phyloP scores from a whole-genome alignment of 805 yeast genomes.

The Saccharomycopsis fermentans region DNA sequence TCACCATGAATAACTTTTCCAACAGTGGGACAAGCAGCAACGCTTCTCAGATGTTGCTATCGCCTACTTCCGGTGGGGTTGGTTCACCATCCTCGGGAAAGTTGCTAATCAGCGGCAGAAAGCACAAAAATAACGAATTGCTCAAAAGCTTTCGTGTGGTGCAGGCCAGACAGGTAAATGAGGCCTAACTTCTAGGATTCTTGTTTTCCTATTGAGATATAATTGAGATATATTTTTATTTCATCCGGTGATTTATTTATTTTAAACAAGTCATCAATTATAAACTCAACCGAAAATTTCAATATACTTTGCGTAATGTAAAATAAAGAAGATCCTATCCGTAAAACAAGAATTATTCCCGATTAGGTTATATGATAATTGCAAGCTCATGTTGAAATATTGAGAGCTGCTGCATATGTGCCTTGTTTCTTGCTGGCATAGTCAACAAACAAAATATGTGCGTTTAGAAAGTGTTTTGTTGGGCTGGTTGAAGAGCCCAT shows the following conservation, averaged over 20 bases:
- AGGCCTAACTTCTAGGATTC: not conserved
- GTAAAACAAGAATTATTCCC: too few species aligned
- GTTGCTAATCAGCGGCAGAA: conserved; percentile 4
- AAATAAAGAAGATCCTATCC: too few species aligned
- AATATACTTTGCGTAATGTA: too few species aligned
- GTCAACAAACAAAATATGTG: not conserved
- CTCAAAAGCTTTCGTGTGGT: conserved; percentile 38
- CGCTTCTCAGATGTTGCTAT: not conserved
- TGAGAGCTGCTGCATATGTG: too few species aligned
- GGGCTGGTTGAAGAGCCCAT: not conserved
- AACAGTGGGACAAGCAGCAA: not conserved
- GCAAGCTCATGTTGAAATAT: too few species aligned
- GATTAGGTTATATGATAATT: too few species aligned
- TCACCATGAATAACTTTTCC: not conserved
- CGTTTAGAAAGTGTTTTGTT: not conserved
- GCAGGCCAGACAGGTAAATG: conserved; percentile 32
- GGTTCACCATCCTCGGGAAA: not conserved
- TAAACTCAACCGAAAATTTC: too few species aligned
- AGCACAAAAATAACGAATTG: conserved; percentile 24
- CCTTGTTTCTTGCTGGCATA: too few species aligned
- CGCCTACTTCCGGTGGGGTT: conserved; percentile 1
- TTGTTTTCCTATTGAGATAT: too few species aligned
- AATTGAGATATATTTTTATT: too few species aligned
- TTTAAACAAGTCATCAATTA: too few species aligned
- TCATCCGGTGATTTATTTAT: too few species aligned